A percentile compares a stretch with the other conserved stretches of the same genome.
Conservation (phyloP, 768 basidiomycete species). For the Boletus subparvulus region DNA sequence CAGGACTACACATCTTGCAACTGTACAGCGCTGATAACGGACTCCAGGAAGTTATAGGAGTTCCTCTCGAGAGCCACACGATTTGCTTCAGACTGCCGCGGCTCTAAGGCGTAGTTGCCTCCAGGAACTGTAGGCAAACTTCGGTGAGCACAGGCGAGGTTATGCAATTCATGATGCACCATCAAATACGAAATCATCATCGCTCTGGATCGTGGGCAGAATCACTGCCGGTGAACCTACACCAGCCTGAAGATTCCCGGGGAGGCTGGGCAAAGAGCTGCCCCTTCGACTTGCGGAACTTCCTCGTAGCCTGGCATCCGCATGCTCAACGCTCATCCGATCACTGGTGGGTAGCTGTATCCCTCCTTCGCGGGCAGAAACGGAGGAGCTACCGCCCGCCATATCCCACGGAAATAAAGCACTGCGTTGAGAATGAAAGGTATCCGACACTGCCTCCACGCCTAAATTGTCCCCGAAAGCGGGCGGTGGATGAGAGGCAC, state of each 20-base stretch:
- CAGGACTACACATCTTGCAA: constrained; percentile 5
- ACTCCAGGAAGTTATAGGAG: constrained; percentile 82
- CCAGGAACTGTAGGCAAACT: constrained; percentile 26
- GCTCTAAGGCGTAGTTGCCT: constrained; percentile 37
- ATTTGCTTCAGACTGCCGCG: constrained; percentile 57
- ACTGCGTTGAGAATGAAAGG: constrained; percentile 58
- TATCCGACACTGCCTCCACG: constrained; percentile 41
- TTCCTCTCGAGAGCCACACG: constrained; percentile 67
- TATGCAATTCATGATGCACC: constrained; percentile 38
- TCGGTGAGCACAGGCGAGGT: constrained; percentile 11
- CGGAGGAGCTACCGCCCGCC: constrained; percentile 65
- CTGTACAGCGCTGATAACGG: constrained; percentile 19
- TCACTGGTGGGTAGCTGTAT: constrained; percentile 39
- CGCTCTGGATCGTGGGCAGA: constrained; percentile 41
- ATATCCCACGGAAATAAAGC: constrained; percentile 85
- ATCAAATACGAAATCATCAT: constrained; percentile 67
- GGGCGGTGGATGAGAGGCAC: constrained; percentile 57
- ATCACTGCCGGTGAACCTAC: constrained; percentile 52
- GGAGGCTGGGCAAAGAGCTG: constrained; percentile 56
- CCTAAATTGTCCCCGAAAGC: constrained; percentile 50
- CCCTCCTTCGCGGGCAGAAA: constrained; percentile 37
- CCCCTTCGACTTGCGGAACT: constrained; percentile 55
- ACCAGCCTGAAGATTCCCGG: constrained; percentile 42
- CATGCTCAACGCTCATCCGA: constrained; percentile 48
- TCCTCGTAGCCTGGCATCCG: constrained; percentile 53